phyloP scores from a whole-genome alignment of 2,329 filamentous ascomycete genomes.

The Magnaporthiopsis poae region DNA sequence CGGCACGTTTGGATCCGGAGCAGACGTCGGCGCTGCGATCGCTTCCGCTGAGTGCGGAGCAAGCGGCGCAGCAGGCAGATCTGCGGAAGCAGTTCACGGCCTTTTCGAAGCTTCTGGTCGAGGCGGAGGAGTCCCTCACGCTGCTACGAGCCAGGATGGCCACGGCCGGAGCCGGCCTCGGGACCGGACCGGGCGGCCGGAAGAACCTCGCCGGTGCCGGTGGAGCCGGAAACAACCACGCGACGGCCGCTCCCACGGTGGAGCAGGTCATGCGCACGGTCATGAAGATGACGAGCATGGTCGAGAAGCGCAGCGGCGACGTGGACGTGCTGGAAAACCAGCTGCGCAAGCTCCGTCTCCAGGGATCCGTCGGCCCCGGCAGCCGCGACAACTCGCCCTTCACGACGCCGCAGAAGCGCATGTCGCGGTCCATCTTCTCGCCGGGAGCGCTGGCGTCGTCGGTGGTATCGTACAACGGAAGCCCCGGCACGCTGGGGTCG shows the following conservation, averaged over 20 bases:
- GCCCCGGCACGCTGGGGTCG: constrained; percentile 33
- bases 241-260: constrained; percentile 61
- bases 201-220: background rate
- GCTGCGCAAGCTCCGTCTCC: constrained; percentile 61
- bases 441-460: constrained; percentile 30
- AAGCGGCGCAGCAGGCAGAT: constrained; percentile 73
- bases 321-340: constrained; percentile 83
- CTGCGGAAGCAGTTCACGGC: constrained; percentile 65
- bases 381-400: constrained; percentile 33
- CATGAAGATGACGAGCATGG: constrained; percentile 82
- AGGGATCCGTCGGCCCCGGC: constrained; percentile 28
- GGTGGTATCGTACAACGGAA: constrained; percentile 24
- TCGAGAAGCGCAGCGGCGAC: constrained; percentile 81
- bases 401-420: constrained; percentile 33
- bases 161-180: constrained; percentile 39
- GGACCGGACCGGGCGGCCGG: constrained; percentile 25
- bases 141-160: constrained; percentile 71
- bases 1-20: constrained; percentile 57
- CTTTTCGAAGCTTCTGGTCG: constrained; percentile 63
- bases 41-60: constrained; percentile 73
- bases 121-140: constrained; percentile 71
- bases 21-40: constrained; percentile 54
- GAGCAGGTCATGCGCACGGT: constrained; percentile 90
- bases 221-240: background rate
- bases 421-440: constrained; percentile 21